Evolutionary conservation across 2,329 filamentous ascomycete genomes (phyloP).

Genomic region (Calonectria leucothoes): DNA sequence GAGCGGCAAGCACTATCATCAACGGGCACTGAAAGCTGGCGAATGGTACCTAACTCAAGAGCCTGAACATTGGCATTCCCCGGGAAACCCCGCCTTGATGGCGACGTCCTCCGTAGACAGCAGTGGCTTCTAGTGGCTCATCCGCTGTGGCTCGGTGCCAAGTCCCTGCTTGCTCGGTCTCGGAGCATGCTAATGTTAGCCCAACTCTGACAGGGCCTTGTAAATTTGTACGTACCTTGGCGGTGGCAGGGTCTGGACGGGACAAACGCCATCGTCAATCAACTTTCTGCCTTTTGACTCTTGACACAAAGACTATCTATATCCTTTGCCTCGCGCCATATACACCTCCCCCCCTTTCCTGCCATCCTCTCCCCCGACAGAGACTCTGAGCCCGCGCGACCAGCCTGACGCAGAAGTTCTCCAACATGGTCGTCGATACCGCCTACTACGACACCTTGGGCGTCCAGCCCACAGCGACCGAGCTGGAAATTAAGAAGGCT

Average conservation of each 20-base stretch:
- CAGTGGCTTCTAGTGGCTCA: constrained; percentile 20
- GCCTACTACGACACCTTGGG: constrained; percentile 89
- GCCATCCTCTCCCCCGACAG: neutral
- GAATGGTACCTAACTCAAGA: neutral
- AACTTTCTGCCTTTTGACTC: constrained; percentile 29
- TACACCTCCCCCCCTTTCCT: constrained; percentile 1
- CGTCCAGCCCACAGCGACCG: constrained; percentile 85
- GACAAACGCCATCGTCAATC: constrained; percentile 39
- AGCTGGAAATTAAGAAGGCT: constrained; percentile 96
- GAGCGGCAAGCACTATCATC: neutral
- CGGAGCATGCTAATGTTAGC: constrained; percentile 1
- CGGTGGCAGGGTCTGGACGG: constrained; percentile 15
- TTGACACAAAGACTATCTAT: constrained; percentile 2
- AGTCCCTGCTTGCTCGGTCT: constrained; percentile 2
- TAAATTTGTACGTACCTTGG: constrained; percentile 11
- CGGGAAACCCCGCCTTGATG: neutral
- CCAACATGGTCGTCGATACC: constrained; percentile 86
- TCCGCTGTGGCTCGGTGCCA: constrained; percentile 17
- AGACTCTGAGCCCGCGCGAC: constrained; percentile 15
- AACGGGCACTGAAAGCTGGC: neutral
- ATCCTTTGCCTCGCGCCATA: constrained; percentile 21
- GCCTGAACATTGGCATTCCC: neutral
- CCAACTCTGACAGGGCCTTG: constrained; percentile 1
- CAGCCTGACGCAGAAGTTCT: constrained; percentile 23
- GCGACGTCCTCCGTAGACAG: neutral